Evolutionary conservation across 2,329 filamentous ascomycete genomes (phyloP).

Genomic region (Mollisiaceae sp.): DNA sequence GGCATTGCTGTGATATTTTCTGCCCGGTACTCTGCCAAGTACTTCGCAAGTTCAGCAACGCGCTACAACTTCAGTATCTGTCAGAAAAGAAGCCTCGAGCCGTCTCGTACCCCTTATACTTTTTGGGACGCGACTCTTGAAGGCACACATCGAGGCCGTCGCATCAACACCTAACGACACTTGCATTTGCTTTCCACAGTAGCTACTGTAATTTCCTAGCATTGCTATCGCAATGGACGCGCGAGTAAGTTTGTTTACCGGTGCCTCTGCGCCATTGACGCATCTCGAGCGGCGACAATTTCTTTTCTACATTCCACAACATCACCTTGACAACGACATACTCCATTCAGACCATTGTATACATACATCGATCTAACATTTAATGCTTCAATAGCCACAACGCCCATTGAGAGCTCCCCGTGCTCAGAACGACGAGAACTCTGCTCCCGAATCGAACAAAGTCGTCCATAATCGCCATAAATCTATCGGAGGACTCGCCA

Average conservation of each 20-base stretch:
- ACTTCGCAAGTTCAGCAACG: slow-evolving; percentile 21
- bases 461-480: slow-evolving; percentile 81
- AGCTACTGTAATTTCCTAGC: slow-evolving; percentile 31
- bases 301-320: slow-evolving; percentile 30
- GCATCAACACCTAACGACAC: slow-evolving; percentile 24
- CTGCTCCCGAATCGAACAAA: slow-evolving; percentile 55
- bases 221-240: slow-evolving; percentile 47
- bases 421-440: slow-evolving; percentile 74
- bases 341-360: slow-evolving; percentile 23
- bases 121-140: slow-evolving; percentile 38
- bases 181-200: slow-evolving; percentile 30
- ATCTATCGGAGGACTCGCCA: slow-evolving; percentile 68
- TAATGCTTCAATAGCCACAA: slow-evolving; percentile 63
- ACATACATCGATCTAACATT: slow-evolving; percentile 34
- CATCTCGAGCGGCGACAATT: slow-evolving; percentile 21
- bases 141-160: slow-evolving; percentile 23
- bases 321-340: slow-evolving; percentile 32
- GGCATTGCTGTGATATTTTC: slow-evolving; percentile 22
- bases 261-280: slow-evolving; percentile 16
- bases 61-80: slow-evolving; percentile 15
- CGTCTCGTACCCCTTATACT: slow-evolving; percentile 27
- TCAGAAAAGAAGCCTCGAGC: slow-evolving; percentile 9
- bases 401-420: slow-evolving; percentile 64
- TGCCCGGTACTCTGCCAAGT: slow-evolving; percentile 20
- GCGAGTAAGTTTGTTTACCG: slow-evolving; percentile 45